Conservation (phyloP, 2,329 filamentous ascomycete genomes). For the Hypoxylon sp. region DNA sequence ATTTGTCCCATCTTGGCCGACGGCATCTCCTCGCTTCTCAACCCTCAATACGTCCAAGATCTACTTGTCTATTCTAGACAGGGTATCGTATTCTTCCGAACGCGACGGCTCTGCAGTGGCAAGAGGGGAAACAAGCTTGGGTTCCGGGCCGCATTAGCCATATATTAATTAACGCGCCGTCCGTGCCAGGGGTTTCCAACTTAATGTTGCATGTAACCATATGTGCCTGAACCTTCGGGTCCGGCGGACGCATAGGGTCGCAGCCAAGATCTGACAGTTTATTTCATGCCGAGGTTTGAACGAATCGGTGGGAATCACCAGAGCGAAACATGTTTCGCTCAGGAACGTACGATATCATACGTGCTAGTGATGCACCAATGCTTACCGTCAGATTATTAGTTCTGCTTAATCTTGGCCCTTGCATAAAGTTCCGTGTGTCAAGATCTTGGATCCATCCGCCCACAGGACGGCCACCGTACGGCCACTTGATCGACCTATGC, state of each 20-base stretch:
- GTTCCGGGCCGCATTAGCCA: slow-evolving; percentile 43
- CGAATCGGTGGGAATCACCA: no score
- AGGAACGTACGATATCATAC: no score
- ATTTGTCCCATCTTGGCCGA: slow-evolving; percentile 40
- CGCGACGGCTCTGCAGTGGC: slow-evolving; percentile 8
- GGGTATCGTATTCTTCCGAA: slow-evolving; percentile 20
- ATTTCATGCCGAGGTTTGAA: slow-evolving; percentile 1
- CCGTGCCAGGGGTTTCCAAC: slow-evolving; percentile 11
- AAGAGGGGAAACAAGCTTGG: slow-evolving; percentile 20
- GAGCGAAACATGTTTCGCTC: no score
- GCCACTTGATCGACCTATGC: no score
- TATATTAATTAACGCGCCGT: slow-evolving; percentile 38
- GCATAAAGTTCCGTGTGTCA: no score
- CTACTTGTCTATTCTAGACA: slow-evolving; percentile 9
- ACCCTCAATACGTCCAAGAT: slow-evolving; percentile 27
- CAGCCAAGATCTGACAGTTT: slow-evolving; percentile 8
- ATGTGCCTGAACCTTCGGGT: slow-evolving; percentile 3
- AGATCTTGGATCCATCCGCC: no score
- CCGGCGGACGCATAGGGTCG: no score
- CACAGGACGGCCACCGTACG: no score
- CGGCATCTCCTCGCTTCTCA: slow-evolving; percentile 34
- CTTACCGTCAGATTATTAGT: no score
- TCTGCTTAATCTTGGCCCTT: no score
- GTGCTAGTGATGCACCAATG: no score
- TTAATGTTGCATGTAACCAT: slow-evolving; percentile 13